Base-by-base conservation (phyloP, 2,329 filamentous ascomycete species). In the Tetracladium maxilliforme region DNA sequence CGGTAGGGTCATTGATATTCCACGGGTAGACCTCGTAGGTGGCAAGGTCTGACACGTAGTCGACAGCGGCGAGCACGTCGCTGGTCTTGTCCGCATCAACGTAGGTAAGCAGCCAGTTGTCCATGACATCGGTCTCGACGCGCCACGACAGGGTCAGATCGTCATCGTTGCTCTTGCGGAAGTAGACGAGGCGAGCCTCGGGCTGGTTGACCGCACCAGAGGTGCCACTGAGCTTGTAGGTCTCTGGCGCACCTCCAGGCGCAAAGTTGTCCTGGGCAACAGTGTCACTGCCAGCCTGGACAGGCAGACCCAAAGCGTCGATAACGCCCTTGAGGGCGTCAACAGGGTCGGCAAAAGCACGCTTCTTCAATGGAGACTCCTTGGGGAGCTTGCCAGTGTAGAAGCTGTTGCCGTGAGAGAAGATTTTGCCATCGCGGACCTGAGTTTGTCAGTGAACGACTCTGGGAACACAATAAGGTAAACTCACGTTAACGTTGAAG, bases 51-150 rank as follows among this genome's bases (percentile, higher is more conserved):
- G 59, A 51, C 22, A 66, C 59, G 30, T 68, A 71, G 45, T 72
- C 62, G 14, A 67, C 56, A 12, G 69, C 64, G 25, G 57, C 63
- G 24, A 63, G 49, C 7, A 72, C 38, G 23, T 60, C 43, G 12
- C 54, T 49, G 16, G 53, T 56, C 25, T 50, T 51, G 5, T 44
- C 41, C 5, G 35, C 35, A 28, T 70, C 59, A 16, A 70, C 55
- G 35, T 71, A 72, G 3, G 61, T 61, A 21, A 68, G 43, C n/a
- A 71, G 53, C 64, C 64, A 72, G 45, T 70, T 64, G 31, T 60
- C 54, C 7, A 51, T 30, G 20, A 68, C 43, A 29, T 71, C 64
- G 3, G 65, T 71, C 52, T 71, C 65, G 8, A 72, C 49, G 38
- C 65, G 51, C 67, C 66, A 72, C 0, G 61, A 50, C 12, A 70